Conservation (phyloP, 306 rosid genomes). For the Astragalus glycyphyllos region DNA sequence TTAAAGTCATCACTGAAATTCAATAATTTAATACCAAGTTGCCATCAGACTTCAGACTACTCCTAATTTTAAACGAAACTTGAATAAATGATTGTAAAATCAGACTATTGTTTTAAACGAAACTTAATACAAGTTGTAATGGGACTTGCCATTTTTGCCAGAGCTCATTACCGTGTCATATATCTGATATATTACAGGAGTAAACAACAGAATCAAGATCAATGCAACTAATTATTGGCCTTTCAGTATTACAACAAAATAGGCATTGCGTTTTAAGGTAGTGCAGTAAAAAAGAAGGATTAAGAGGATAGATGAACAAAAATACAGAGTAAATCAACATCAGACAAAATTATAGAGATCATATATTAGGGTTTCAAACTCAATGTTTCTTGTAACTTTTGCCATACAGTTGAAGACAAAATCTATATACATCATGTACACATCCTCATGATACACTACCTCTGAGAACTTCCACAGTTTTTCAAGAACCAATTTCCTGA, state of each 20-base stretch:
- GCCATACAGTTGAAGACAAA: conserved; percentile 3
- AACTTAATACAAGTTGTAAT: too few relatives aligned
- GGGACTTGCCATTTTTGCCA: too few relatives aligned
- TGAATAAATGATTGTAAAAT: neutral
- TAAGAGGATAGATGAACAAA: neutral
- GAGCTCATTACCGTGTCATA: too few relatives aligned
- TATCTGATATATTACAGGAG: too few relatives aligned
- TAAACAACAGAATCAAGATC: too few relatives aligned
- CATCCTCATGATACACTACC: neutral
- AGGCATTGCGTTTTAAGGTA: too few relatives aligned
- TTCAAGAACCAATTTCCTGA: conserved; percentile 20
- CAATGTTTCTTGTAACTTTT: neutral
- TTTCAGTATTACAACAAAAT: too few relatives aligned
- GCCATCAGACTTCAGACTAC: neutral
- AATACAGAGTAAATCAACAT: neutral
- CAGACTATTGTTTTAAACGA: too few relatives aligned
- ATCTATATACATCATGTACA: conserved; percentile 39
- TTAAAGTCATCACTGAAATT: neutral
- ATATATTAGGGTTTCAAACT: conserved; percentile 21
- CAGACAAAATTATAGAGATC: conserved; percentile 7
- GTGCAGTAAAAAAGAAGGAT: neutral
- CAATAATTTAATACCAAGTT: neutral
- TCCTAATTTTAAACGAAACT: neutral
- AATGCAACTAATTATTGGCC: too few relatives aligned
- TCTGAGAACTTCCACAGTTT: conserved; percentile 13